A percentile compares a stretch with the other conserved stretches of the same genome.
phyloP scores from a whole-genome alignment of 2,329 filamentous ascomycete species.

The Stenocarpella maydis region DNA sequence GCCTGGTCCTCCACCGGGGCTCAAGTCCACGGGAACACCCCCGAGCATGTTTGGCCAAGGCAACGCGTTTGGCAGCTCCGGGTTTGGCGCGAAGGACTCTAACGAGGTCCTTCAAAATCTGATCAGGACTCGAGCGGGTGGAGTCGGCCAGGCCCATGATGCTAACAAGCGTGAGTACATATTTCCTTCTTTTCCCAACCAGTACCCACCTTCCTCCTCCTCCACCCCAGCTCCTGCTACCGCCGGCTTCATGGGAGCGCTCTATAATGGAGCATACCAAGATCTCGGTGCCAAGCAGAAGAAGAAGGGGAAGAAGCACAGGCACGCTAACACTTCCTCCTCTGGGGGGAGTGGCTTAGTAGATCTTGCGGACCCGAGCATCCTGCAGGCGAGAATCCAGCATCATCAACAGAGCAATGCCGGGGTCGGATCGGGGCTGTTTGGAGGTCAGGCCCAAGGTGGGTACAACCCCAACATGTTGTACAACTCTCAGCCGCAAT shows the following conservation, averaged over 20 bases:
- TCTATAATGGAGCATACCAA: conserved; percentile 91
- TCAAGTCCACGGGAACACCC: conserved; percentile 94
- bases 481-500: conserved; percentile 70
- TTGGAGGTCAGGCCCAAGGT: conserved; percentile 89
- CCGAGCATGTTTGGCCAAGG: conserved; percentile 95
- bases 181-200: conserved; percentile 90
- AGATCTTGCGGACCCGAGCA: conserved; percentile 99
- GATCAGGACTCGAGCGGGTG: conserved; percentile 74
- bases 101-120: conserved; percentile 84
- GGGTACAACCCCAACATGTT: conserved; percentile 91
- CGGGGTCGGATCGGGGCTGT: conserved; percentile 88
- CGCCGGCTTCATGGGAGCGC: conserved; percentile 87
- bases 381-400: conserved; percentile 97
- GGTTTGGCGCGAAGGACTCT: conserved; percentile 77
- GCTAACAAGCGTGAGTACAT: conserved; percentile 98
- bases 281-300: conserved; percentile 96
- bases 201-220: conserved; percentile 82
- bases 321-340: conserved; percentile 99
- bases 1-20: conserved; percentile 90
- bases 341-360: conserved; percentile 98
- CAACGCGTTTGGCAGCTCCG: conserved; percentile 79
- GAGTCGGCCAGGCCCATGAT: conserved; percentile 78
- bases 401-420: conserved; percentile 83
- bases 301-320: conserved; percentile 99
- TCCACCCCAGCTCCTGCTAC: conserved; percentile 84